Percentiles rank a stretch among this genome's conserved stretches.
Evolutionary conservation across 768 basidiomycete species (phyloP).

Genomic region (Russula vinacea): DNA sequence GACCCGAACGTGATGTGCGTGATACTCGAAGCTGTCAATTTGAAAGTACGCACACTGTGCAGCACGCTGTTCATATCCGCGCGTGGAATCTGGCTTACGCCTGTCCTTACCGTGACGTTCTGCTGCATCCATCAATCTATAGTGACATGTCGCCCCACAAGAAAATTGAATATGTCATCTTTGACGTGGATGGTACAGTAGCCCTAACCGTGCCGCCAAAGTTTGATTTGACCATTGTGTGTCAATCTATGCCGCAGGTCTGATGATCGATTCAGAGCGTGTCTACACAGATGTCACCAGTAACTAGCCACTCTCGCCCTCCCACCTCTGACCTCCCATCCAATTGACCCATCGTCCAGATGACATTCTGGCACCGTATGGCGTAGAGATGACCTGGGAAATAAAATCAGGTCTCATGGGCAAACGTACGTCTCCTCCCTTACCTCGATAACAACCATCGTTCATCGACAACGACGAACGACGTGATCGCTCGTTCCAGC

Average conservation of each 20-base stretch:
- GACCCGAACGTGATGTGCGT: too few species aligned
- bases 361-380: slow-evolving; percentile 66
- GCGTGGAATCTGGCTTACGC: too few species aligned
- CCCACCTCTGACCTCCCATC: background rate
- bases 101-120: too few species aligned
- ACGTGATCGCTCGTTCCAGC: slow-evolving; percentile 47
- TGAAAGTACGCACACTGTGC: background rate
- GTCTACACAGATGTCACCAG: slow-evolving; percentile 79
- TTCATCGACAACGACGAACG: too few species aligned
- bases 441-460: too few species aligned
- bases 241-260: slow-evolving; percentile 41
- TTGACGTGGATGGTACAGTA: slow-evolving; percentile 40
- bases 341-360: slow-evolving; percentile 43
- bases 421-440: slow-evolving; percentile 51
- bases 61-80: too few species aligned
- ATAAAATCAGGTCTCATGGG: slow-evolving; percentile 90
- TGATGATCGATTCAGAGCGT: slow-evolving; percentile 73
- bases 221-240: background rate
- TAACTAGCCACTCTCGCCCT: slow-evolving; percentile 38
- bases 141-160: background rate
- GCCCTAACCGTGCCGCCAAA: background rate
- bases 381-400: slow-evolving; percentile 81
- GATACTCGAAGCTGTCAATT: too few species aligned
- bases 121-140: too few species aligned
- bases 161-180: slow-evolving; percentile 35